Evolutionary conservation across 2,329 filamentous ascomycete genomes (phyloP), one percentile per base, ranked within the genome.

Genomic region (Talaromyces islandicus): DNA sequence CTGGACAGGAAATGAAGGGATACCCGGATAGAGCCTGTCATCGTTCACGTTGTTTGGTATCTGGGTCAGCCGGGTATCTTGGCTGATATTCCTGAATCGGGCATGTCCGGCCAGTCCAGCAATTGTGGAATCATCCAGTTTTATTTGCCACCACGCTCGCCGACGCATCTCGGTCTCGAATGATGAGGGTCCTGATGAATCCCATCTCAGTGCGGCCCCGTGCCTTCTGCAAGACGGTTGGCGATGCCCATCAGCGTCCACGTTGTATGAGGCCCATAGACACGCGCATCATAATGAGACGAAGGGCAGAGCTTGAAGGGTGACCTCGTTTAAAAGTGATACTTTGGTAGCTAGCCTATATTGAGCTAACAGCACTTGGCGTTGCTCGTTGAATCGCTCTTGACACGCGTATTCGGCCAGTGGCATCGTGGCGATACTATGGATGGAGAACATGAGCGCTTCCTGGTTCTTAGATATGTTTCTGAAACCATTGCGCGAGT

Each of bases 101-200:
- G 86, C 81, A 11, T 88, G 89, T 0, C 88, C 89, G 63, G 89
- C 88, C 1, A 86, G 84, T 72, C 92, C 88, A 67, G 85, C 89
- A 0, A 88, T 90, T 46, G 88, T 81, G 60, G 91, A 83, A 69
- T 92, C 89, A 7, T 92, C 79, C 69, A 90, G 89, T 71, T 87
- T 91, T 19, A 92, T 79, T 66, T 92, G 88, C 68, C 90, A 86
- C 89, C 89, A 92, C 35, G 91, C 79, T 41, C 91, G 76, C 4
- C 89, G 83, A 11, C 89, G 84, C 2, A 90, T 79, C 56, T 92
- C 88, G 0, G 85, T 86, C 65, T 91, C 88, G 4, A 91, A 75
- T 0, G 88, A 81, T 0, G 81, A 76, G 1, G 88, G 4, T 81
- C 83, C 88, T 80, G 1, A 83, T 84, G 67, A 89, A 90, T 9